These are phyloP conservation scores for Xanthoparmelia taractica DNA, from an alignment of 495 filamentous ascomycete genomes.

Conservation along the genomic window DNA sequence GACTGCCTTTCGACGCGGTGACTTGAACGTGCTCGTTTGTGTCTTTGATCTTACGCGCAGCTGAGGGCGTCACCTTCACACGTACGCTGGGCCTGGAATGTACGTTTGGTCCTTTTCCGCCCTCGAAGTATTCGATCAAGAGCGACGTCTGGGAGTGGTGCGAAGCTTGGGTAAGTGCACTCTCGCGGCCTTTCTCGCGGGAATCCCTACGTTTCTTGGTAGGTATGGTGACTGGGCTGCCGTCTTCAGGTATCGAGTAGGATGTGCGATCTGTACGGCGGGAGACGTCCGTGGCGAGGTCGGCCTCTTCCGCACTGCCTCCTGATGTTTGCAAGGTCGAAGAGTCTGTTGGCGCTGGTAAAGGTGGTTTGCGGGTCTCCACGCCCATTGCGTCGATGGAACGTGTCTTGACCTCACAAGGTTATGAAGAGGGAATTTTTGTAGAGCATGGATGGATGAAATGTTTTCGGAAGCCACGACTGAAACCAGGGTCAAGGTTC, in stretches of 20 bases:
- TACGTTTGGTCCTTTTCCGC: conserved; percentile 57
- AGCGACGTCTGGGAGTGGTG: conserved; percentile 80
- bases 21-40: conserved; percentile 72
- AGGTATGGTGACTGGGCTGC: conserved; percentile 79
- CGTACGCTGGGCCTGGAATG: conserved; percentile 80
- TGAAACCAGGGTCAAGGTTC: neutral
- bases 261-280: conserved; percentile 71
- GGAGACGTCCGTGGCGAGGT: conserved; percentile 71
- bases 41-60: conserved; percentile 45
- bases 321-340: conserved; percentile 50
- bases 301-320: conserved; percentile 56
- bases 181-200: conserved; percentile 45
- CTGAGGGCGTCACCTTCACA: conserved; percentile 85
- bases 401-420: neutral
- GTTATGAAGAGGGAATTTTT: neutral
- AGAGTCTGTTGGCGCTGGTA: conserved; percentile 75
- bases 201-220: conserved; percentile 52
- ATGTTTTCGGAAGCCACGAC: neutral
- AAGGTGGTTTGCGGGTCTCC: conserved; percentile 58
- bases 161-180: conserved; percentile 43
- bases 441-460: neutral
- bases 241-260: conserved; percentile 93
- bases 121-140: conserved; percentile 97
- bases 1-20: conserved; percentile 61
- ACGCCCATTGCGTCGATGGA: conserved; percentile 55